Base-by-base conservation (phyloP, 2,329 filamentous ascomycete genomes). In the Xylaria sp. region DNA sequence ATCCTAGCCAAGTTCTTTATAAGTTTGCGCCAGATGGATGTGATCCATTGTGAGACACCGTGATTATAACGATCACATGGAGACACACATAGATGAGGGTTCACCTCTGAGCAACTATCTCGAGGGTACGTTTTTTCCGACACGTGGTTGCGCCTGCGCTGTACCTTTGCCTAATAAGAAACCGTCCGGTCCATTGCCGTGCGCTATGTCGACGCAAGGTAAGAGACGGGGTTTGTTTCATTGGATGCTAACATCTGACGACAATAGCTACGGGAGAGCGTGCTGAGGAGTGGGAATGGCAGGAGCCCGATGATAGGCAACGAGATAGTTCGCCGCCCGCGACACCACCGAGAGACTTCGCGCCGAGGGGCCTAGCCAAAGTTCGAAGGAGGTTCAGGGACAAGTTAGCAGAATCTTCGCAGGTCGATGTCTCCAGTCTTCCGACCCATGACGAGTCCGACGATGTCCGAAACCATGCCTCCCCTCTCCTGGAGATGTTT, bases 91-190 rank as follows among this genome's bases (percentile, higher is more conserved):
- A 63, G 69, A 72, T 66, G 69, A 72, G 66, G 70, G 69, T 55
- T 70, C 70, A 68, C 70, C 70, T 69, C 65, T 72, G 67, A 69
- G 70, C 70, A 71, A 71, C 64, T 72, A 72, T 65, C 67, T 71
- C 55, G 68, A 72, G 66, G 69, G 70, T 72, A 69, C 59, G 67
- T 54, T 59, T 39, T 54, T 8, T 11, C 34, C 42, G 2, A 18
- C 4, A 18, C 54, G 7, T 50, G 9, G 55, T 18, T 53, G 48
- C 19, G 16, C 48, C 10, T 13, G 23, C 23, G 23, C 23, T 30
- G 23, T 30, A 5, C 23, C 23, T 30, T 30, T 30, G 18, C 47
- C 44, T 11, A 50, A n/a, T 52, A 18, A 46, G 4, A 10, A 16
- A 18, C 30, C 19, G 13, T 30, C 30, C 11, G 46, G 44, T 35